Evolutionary conservation across 2,329 filamentous ascomycete species (phyloP).

Genomic region (Byssothecium circinans): DNA sequence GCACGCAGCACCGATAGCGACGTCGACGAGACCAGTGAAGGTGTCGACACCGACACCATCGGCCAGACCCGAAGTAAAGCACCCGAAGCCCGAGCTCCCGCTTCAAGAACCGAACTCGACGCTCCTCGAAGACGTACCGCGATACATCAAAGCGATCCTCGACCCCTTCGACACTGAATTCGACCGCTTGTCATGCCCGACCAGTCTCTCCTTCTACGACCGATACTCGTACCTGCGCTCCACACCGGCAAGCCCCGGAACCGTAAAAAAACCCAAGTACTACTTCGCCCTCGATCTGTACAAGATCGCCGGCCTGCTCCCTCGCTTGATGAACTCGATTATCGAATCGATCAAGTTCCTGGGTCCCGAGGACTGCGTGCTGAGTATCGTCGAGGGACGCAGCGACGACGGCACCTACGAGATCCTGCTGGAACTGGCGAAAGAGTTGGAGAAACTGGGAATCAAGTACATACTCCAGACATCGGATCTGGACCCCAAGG

Average conservation of each 20-base stretch:
- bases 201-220: neutral
- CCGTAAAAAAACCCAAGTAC: slow-evolving; percentile 11
- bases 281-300: slow-evolving; percentile 59
- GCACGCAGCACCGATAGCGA: neutral
- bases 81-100: neutral
- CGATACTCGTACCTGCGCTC: slow-evolving; percentile 4
- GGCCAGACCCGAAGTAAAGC: neutral
- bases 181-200: slow-evolving; percentile 1
- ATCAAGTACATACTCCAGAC: slow-evolving; percentile 48
- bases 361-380: slow-evolving; percentile 53
- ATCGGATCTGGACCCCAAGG: slow-evolving; percentile 49
- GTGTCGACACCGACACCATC: neutral
- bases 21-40: neutral
- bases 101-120: neutral
- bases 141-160: slow-evolving; percentile 7
- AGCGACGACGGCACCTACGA: slow-evolving; percentile 59
- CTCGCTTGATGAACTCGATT: slow-evolving; percentile 56
- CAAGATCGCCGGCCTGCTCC: slow-evolving; percentile 50
- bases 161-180: slow-evolving; percentile 4
- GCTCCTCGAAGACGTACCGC: neutral
- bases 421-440: slow-evolving; percentile 49
- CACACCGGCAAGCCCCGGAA: neutral
- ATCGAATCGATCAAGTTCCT: slow-evolving; percentile 55
- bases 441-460: slow-evolving; percentile 42
- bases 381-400: slow-evolving; percentile 60